Conservation (phyloP, 441 rosid species). For the Pelargonium citronellum region DNA sequence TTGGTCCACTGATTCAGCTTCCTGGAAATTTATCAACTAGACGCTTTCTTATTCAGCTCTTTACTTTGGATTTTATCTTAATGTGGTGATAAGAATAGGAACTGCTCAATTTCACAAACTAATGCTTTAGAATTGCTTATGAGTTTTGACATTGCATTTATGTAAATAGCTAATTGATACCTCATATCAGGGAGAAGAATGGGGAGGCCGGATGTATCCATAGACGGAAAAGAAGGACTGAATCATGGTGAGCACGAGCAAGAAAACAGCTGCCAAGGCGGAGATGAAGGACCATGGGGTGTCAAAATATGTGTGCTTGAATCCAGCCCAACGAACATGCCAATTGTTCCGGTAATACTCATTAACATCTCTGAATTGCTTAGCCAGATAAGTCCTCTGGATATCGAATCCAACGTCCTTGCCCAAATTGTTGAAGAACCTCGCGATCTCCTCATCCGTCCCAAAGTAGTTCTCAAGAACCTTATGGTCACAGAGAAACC, state of each 20-base stretch:
- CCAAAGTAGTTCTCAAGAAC: conserved; percentile 50
- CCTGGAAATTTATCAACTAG: neutral
- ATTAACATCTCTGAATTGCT: conserved; percentile 40
- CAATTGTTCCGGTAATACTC: conserved; percentile 35
- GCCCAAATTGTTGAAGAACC: conserved; percentile 36
- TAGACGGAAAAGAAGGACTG: conserved; percentile 29
- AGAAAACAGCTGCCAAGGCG: conserved; percentile 44
- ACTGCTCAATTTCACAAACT: neutral
- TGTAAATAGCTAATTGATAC: too few species aligned
- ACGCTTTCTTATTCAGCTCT: neutral
- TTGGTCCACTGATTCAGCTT: neutral
- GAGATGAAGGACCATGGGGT: conserved; percentile 59
- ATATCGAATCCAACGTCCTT: conserved; percentile 49
- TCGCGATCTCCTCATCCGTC: conserved; percentile 37
- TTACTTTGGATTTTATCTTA: too few species aligned
- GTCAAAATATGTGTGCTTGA: conserved; percentile 44
- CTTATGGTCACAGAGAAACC: conserved; percentile 37
- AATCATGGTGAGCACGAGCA: conserved; percentile 29
- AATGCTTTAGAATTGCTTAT: neutral
- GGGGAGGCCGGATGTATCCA: conserved; percentile 13
- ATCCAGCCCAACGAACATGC: conserved; percentile 44
- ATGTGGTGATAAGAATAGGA: neutral
- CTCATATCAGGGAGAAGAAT: neutral
- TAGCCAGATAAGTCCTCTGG: conserved; percentile 25
- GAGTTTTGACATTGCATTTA: neutral